Conservation (phyloP, 1,284 basidiomycete genomes). For the Rhodotorula sp. region DNA sequence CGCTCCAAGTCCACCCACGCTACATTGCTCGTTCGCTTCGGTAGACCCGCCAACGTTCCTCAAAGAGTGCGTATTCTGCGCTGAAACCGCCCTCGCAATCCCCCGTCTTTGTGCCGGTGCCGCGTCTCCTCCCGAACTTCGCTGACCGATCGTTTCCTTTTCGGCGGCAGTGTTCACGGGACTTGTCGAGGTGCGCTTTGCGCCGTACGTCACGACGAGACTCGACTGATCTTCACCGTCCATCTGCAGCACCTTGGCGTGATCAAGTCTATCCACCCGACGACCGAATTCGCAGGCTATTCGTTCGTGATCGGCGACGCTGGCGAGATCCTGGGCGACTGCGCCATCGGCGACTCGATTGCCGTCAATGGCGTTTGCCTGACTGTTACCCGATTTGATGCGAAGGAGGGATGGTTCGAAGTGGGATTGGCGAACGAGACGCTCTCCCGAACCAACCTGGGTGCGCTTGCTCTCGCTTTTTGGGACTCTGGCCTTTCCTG, state of each 20-base stretch:
- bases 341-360: conserved; percentile 91
- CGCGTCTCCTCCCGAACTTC: neutral
- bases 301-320: conserved; percentile 76
- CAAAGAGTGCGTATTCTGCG: neutral
- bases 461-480: conserved; percentile 53
- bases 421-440: conserved; percentile 84
- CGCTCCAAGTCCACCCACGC: too few relatives aligned
- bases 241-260: conserved; percentile 68
- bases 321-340: conserved; percentile 79
- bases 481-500: too few relatives aligned
- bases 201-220: too few relatives aligned
- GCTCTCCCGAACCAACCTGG: conserved; percentile 82
- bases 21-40: too few relatives aligned
- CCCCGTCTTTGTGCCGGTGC: neutral
- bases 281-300: conserved; percentile 62
- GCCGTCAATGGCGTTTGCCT: conserved; percentile 80
- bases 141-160: conserved; percentile 9
- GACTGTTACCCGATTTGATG: conserved; percentile 82
- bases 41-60: too few relatives aligned
- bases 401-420: conserved; percentile 73
- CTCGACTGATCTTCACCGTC: neutral
- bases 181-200: conserved; percentile 43
- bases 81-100: too few relatives aligned
- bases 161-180: conserved; percentile 47
- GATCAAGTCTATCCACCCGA: conserved; percentile 59